Base-by-base conservation (phyloP, 768 basidiomycete genomes). In the Collybia sp. region DNA sequence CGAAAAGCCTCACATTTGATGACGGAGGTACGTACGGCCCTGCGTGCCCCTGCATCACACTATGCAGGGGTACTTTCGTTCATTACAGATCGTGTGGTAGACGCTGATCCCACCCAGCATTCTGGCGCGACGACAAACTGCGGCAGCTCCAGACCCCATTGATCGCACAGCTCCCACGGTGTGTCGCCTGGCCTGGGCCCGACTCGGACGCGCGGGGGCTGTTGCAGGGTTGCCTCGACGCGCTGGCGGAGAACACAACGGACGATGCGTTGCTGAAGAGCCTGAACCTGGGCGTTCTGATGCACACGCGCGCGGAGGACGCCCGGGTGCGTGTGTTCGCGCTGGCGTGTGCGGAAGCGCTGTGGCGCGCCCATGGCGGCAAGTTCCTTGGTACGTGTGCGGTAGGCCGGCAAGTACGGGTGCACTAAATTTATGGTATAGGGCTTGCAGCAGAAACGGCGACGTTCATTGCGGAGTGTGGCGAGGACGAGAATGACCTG, bases 221-320 rank as follows among this genome's bases (percentile, higher is more conserved):
- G 3, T 63, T 77, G 43, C 73, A 70, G 47, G 72, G 78, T 8
- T 77, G 80, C 49, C 68, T 88, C 5, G 66, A 64, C 37, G 74
- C 80, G 1, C 66, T 88, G 6, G 70, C 76, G 1, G 82, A 82
- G 15, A 67, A 53, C 31, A 71, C 73, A 31, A 66, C 70, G 15
- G 75, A 76, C 56, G 83, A 85, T 57, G 70, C 74, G 31, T 60
- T 88, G 13, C 78, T 94, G 52, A 95, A 96, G 62, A 59, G 72
- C 8, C 69, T 96, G 64, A 97, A 97, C 69, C 71, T 90, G 16
- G 75, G 82, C 45, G 60, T 97, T 20, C 77, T 96, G 43, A 88
- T 95, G 83, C 82, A 89, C 50, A 95, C 93, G 0, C 84, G 93
- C 12, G 85, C 87, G 4, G 93, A 96, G 45, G 84, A 89, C 49